Base-by-base conservation (phyloP, 208 protist species). In the Endotrypanum monterogeii region DNA sequence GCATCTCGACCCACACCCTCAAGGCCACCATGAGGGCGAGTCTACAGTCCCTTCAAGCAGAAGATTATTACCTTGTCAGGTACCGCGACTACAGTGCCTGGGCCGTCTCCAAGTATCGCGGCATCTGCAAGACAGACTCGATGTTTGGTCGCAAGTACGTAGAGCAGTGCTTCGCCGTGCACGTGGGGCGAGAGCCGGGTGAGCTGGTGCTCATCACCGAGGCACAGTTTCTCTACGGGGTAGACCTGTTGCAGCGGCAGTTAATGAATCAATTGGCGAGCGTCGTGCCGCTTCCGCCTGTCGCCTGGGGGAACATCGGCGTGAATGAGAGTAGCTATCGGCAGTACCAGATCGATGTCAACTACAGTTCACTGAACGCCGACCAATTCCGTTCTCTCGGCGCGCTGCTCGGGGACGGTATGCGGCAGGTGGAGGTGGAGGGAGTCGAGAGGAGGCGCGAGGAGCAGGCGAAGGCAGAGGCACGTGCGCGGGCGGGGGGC, bases 1-100 rank as follows among this genome's bases (percentile, higher is more conserved):
- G 74, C 41, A 88, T 90, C 48, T 84, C 79, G 30, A 74, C 83
- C 4, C 81, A 80, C 30, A 73, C 79, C 75, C 90, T 93, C 51
- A 91, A 89, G 65, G 80, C 85, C 23, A 79, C 82, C 56, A 78
- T 94, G 72, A 82, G 83, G 1, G 67, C 78, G 3, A 86, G 83
- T 35, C 80, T 95, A 57, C 84, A 89, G 77, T 78, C 83, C 11
- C 66, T 95, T 37, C 83, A 95, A 57, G 82, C 92, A 69, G 91
- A 95, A 54, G 89, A 95, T 69, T 95, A 92, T 78, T 95, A 93
- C 71, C 81, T 95, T 41, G 91, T 95, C 66, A 77, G 74, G 65
- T 95, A 95, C 74, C 88, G 91, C 52, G 91, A 95, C 70, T 95
- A 95, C 83, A 92, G 87, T 56, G 44, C 78, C 12, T 95, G 91